phyloP scores from a whole-genome alignment of 495 filamentous ascomycete species.

The Coniosporium apollinis region DNA sequence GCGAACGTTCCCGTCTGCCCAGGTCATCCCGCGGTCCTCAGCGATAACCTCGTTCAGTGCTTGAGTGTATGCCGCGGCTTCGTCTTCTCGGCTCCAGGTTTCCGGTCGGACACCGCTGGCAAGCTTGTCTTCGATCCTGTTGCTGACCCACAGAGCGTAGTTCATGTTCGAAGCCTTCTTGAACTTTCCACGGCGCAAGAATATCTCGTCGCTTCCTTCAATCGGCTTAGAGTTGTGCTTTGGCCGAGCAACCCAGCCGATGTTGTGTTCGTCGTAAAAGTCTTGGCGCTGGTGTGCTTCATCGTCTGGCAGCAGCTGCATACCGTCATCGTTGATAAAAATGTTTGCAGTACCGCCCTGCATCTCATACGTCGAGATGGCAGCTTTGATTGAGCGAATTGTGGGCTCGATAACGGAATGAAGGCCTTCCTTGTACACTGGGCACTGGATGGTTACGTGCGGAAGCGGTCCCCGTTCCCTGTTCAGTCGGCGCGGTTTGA shows the following conservation, averaged over 20 bases:
- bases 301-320: slow-evolving; percentile 29
- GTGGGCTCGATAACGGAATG: slow-evolving; percentile 44
- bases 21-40: slow-evolving; percentile 14
- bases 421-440: slow-evolving; percentile 61
- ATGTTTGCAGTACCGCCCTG: slow-evolving; percentile 34
- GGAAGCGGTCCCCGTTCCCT: slow-evolving; percentile 31
- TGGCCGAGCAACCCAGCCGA: slow-evolving; percentile 27
- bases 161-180: slow-evolving; percentile 68
- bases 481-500: slow-evolving; percentile 31
- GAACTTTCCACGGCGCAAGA: slow-evolving; percentile 48
- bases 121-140: slow-evolving; percentile 43
- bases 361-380: slow-evolving; percentile 51
- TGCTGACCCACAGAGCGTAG: slow-evolving; percentile 41
- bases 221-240: slow-evolving; percentile 36
- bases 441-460: slow-evolving; percentile 60
- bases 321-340: slow-evolving; percentile 34
- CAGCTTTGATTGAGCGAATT: slow-evolving; percentile 41
- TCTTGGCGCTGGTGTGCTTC: slow-evolving; percentile 40
- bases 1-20: slow-evolving; percentile 25
- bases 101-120: slow-evolving; percentile 12
- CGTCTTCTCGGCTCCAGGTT: slow-evolving; percentile 17
- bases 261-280: slow-evolving; percentile 31
- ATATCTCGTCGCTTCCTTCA: slow-evolving; percentile 21
- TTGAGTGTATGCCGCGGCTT: slow-evolving; percentile 15
- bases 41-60: slow-evolving; percentile 14